These are phyloP conservation scores for Eutreptiella sp. DNA, from an alignment of 208 protist genomes.

Conservation along the genomic window DNA sequence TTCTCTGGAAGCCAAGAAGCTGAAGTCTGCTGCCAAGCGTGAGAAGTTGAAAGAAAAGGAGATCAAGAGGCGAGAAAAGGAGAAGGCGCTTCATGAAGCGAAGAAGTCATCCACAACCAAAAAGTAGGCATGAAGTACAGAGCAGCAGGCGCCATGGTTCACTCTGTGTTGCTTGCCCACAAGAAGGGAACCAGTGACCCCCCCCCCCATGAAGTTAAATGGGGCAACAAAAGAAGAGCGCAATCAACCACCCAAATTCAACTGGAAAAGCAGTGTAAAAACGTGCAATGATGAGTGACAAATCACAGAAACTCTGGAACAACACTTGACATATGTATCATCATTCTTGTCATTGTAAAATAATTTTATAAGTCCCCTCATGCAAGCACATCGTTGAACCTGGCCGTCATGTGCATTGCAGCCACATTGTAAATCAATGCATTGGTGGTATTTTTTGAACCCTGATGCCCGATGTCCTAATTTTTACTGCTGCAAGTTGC, in stretches of 20 bases:
- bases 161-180: constrained; percentile 5
- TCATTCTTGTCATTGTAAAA: constrained; percentile 4
- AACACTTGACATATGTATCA: constrained; percentile 3
- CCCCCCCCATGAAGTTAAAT: neutral
- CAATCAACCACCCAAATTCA: neutral
- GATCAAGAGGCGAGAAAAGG: constrained; percentile 62
- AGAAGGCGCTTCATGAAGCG: constrained; percentile 22
- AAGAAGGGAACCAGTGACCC: constrained; percentile 9
- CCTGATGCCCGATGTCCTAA: too few relatives aligned
- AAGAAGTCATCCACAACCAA: constrained; percentile 5
- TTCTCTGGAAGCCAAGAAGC: constrained; percentile 59
- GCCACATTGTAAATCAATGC: too few relatives aligned
- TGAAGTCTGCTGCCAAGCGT: constrained; percentile 60
- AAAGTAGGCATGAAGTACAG: neutral
- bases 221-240: neutral
- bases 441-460: too few relatives aligned
- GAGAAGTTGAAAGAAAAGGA: constrained; percentile 58
- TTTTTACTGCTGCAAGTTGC: too few relatives aligned
- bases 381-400: too few relatives aligned
- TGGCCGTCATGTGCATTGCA: too few relatives aligned
- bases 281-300: constrained; percentile 4
- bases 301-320: neutral
- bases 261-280: too few relatives aligned
- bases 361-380: constrained; percentile 1
- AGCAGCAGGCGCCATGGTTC: neutral